Base-by-base conservation (phyloP, 192 early-diverging fungal species). In the Martensiomyces pterosporus region DNA sequence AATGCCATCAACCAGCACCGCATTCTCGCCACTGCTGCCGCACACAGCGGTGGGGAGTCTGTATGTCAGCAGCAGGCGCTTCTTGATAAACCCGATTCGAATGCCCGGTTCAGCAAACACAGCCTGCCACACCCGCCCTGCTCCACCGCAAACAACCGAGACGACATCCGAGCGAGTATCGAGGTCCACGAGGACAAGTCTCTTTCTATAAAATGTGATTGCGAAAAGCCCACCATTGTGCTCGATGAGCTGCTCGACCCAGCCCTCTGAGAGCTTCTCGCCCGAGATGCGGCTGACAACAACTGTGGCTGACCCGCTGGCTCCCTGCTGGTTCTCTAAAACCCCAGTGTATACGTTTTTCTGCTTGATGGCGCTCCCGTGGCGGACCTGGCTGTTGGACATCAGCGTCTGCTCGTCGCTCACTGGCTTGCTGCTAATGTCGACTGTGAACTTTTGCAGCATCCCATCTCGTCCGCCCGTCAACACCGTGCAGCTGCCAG, bases 141-240 rank as follows among this genome's bases (percentile, higher is more conserved):
- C 87, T 34, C 85, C 89, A 24, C 88, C 88, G 63, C 89, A 89
- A 0, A 63, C 77, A 14, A 90, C 66, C 2, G 85, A 82, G 24
- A 85, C 65, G 55, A 86, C 78, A 52, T 77, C 82, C 12, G 81
- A 72, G 49, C 82, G 82, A 4, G 65, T 67, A 39, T 82, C 78
- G 16, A 46, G 18, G 50, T 93, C 89, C 39, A 80, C 75, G 0
- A 89, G 72, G 48, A 87, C 86, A 33, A 90, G 76, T 18, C 81
- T 63, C 41, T 86, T 86, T 21, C 84, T 67, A 53, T 80, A 86
- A 55, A 91, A 93, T 3, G 86, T 85, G 17, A 86, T 69, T 3
- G 87, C 60, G 0, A 86, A 42, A 8, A 86, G 47, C 14, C 77
- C 66, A 3, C 60, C 67, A 38, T 82, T 77, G 23, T 80, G 56